Evolutionary conservation across 495 filamentous ascomycete species (phyloP), one percentile per base, ranked within the genome.

Genomic region (Antarctomyces pellizariae): DNA sequence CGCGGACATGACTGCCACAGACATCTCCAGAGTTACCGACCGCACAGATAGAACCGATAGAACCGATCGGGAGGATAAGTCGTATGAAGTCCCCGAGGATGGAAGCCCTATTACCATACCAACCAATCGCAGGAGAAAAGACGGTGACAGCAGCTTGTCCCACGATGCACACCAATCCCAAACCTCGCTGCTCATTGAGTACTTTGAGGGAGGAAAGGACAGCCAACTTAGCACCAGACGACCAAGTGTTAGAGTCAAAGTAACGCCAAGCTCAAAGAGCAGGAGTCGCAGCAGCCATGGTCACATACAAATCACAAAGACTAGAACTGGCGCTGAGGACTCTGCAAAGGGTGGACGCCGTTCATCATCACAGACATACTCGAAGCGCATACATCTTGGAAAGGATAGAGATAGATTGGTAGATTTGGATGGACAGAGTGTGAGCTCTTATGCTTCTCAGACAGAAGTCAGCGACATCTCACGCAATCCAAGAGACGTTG

Each of bases 151-250:
- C 36, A 59, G 56, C 32, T 45, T 56, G 37, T 53, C 59, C 36
- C 50, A 39, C 31, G 49, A 59, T 30, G 45, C 56, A 13, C 54
- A 62, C 19, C 58, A 67, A 29, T 86, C 77, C 25, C 82, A 89
- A 47, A 91, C 86, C 21, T 90, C 79, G 26, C 62, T 99, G 26
- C 57, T 99, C 43, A 99, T 99, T 43, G 86, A 99, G 50, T 93
- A 93, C 48, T 99, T 93, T 44, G 83, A 92, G 50, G 79, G 68
- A 37, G 73, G 76, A 27, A 91, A 86, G 47, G 53, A 55, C 29
- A 42, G 52, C 17, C 58, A 65, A 21, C 35, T 50, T 21, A 44
- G 54, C 26, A 37, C 54, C 54, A 53, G 73, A 59, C 52, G 79
- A 33, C 89, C 86, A 2, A 93, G 82, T 52, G 86, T 99, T 22